Conservation (phyloP, 116 monocot genomes). For the Zostera marina region DNA sequence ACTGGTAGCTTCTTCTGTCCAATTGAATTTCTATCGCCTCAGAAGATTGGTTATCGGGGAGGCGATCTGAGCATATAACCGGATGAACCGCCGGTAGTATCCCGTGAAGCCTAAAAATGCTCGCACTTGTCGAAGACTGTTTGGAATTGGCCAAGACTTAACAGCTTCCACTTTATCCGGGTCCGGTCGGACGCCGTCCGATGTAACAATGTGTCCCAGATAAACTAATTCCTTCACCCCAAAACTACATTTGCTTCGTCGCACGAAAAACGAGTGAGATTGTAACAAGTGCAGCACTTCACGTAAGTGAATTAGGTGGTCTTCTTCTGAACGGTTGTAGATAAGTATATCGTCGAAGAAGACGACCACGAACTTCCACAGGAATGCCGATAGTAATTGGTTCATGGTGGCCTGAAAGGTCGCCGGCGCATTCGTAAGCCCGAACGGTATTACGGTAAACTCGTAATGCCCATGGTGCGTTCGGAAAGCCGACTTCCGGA, state of each 20-base stretch:
- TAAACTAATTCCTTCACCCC: not conserved
- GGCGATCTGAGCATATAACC: not conserved
- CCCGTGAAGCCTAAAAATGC: slow-evolving; percentile 2
- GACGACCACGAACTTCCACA: not conserved
- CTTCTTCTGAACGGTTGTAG: not conserved
- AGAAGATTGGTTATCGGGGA: not conserved
- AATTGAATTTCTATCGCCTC: not conserved
- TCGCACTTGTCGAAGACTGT: not conserved
- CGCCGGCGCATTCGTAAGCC: too few species aligned
- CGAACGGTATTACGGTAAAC: too few species aligned
- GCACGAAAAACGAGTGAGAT: not conserved
- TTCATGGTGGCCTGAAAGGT: too few species aligned
- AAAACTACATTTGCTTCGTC: not conserved
- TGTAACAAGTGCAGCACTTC: not conserved
- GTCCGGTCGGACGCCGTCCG: not conserved
- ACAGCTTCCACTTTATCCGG: not conserved
- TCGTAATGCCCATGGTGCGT: slow-evolving; percentile 2
- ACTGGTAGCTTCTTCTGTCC: not conserved
- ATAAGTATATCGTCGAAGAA: slow-evolving; percentile 5
- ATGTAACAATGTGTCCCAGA: not conserved
- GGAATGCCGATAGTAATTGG: too few species aligned
- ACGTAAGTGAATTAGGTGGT: not conserved
- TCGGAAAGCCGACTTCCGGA: slow-evolving; percentile 1
- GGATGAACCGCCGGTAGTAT: not conserved
- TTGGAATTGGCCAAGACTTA: not conserved